A percentile compares a stretch with the other conserved stretches of the same genome.
Conservation (phyloP, 305 asterid species). For the Solanum hybrid region DNA sequence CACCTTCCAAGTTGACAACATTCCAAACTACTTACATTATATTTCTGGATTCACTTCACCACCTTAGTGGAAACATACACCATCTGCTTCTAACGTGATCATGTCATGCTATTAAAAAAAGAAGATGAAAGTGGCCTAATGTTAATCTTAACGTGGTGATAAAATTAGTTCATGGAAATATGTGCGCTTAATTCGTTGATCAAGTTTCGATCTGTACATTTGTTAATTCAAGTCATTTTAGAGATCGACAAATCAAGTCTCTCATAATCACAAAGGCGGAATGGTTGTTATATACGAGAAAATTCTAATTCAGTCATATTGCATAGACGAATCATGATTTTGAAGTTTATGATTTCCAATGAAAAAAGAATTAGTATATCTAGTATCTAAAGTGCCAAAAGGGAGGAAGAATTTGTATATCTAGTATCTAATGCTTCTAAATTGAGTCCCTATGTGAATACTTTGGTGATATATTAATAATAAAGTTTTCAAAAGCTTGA, state of each 20-base stretch:
- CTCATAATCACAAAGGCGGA: not conserved
- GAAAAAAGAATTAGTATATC: too few relatives aligned
- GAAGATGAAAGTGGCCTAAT: not conserved
- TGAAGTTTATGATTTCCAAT: too few relatives aligned
- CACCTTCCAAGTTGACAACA: not conserved
- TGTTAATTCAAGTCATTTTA: not conserved
- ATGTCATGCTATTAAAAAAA: not conserved
- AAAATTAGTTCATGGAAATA: not conserved
- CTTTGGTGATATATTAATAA: not conserved
- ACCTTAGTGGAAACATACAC: not conserved
- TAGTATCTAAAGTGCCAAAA: not conserved
- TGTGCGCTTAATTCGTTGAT: not conserved
- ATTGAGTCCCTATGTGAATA: not conserved
- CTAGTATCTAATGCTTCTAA: not conserved
- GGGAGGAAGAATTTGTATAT: not conserved
- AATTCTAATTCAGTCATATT: too few relatives aligned
- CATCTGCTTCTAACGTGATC: not conserved
- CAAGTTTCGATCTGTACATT: not conserved
- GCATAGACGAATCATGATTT: not conserved
- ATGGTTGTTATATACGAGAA: not conserved
- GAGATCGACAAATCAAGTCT: not conserved
- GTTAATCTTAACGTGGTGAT: not conserved
- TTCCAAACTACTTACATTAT: not conserved
- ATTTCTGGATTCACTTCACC: not conserved
- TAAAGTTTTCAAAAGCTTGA: not conserved